These are phyloP conservation scores for Claviceps paspali DNA, from an alignment of 2,329 filamentous ascomycete genomes.

Conservation along the genomic window DNA sequence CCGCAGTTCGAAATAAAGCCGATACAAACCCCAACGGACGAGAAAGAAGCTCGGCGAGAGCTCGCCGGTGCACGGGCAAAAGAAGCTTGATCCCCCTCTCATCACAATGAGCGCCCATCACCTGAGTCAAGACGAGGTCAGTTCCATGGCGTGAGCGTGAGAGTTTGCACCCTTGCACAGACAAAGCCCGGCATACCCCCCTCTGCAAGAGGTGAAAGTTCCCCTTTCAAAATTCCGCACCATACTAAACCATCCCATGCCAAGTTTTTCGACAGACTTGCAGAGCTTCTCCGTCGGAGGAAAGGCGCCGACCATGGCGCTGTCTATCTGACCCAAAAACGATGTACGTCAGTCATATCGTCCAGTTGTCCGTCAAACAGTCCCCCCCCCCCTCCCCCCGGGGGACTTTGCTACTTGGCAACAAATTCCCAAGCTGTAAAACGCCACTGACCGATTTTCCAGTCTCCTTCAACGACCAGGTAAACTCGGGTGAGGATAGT, in stretches of 20 bases:
- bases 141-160: neutral
- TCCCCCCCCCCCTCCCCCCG: too few relatives aligned
- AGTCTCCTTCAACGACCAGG: neutral
- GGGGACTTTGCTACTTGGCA: too few relatives aligned
- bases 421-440: too few relatives aligned
- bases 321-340: constrained; percentile 63
- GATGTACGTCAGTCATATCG: constrained; percentile 46
- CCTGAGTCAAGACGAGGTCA: constrained; percentile 26
- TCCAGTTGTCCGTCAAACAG: too few relatives aligned
- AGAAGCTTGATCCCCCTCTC: too few relatives aligned
- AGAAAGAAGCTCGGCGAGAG: neutral
- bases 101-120: constrained; percentile 15
- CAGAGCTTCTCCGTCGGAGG: constrained; percentile 49
- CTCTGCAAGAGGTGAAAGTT: too few relatives aligned
- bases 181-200: too few relatives aligned
- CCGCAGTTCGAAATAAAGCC: neutral
- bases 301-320: constrained; percentile 58
- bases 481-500: constrained; percentile 24
- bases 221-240: neutral
- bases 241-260: neutral
- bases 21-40: neutral
- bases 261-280: constrained; percentile 60
- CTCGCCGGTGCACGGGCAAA: too few relatives aligned
- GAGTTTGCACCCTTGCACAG: neutral
- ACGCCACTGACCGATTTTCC: neutral